Evolutionary conservation across 768 basidiomycete genomes (phyloP).

Genomic region (Dentipellis sp.): DNA sequence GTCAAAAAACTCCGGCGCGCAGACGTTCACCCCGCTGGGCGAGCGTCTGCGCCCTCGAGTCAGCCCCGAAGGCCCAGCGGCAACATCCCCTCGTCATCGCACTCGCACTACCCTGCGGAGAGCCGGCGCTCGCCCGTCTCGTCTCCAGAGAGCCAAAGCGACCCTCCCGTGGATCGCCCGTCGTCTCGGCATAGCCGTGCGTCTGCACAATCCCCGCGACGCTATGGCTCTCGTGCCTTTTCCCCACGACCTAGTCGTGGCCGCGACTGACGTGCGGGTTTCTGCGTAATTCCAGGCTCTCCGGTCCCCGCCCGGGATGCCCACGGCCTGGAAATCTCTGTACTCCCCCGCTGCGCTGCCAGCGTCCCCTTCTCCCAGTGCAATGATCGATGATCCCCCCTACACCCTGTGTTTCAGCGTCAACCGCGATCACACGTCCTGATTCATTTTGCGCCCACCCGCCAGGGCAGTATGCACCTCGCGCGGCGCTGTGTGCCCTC

Average conservation of each 20-base stretch:
- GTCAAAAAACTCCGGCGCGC: constrained; percentile 16
- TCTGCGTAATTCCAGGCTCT: background rate
- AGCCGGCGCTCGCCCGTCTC: background rate
- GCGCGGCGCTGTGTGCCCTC: no score
- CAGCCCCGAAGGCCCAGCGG: constrained; percentile 15
- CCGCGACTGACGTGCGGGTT: background rate
- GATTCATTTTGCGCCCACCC: no score
- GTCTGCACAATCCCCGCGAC: background rate
- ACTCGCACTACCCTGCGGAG: background rate
- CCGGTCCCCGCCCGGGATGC: background rate
- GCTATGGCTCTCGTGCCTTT: background rate
- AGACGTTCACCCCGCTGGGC: constrained; percentile 18
- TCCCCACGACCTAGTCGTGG: background rate
- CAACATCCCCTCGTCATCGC: constrained; percentile 3
- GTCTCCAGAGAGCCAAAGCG: background rate
- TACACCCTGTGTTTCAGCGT: background rate
- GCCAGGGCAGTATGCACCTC: no score
- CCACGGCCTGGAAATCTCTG: background rate
- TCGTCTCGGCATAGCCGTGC: background rate
- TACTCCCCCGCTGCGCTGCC: background rate
- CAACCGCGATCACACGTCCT: no score
- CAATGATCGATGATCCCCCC: background rate
- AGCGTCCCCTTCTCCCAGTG: background rate
- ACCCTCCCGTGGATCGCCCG: background rate
- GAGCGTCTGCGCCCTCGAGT: constrained; percentile 15